These are phyloP conservation scores for Cenchrus americanus DNA, from an alignment of 176 grass and related monocot genomes.

Conservation along the genomic window DNA sequence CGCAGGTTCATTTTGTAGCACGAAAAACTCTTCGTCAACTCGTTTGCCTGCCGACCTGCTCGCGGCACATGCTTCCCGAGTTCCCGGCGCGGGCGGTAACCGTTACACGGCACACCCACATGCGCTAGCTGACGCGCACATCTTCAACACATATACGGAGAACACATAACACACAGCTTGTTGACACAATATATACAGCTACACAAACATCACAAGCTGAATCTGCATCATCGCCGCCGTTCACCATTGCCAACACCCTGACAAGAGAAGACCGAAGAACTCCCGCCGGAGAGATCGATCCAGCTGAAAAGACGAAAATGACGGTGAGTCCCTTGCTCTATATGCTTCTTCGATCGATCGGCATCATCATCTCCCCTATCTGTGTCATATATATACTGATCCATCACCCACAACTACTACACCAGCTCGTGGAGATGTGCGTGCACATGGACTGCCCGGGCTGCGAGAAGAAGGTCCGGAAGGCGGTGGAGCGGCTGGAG, in stretches of 20 bases:
- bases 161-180: not conserved
- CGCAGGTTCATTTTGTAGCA: not conserved
- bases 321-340: too few relatives aligned
- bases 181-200: not conserved
- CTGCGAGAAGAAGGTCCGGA: constrained; percentile 89
- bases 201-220: not conserved
- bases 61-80: constrained; percentile 31
- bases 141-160: constrained; percentile 19
- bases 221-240: not conserved
- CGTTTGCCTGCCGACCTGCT: not conserved
- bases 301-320: not conserved
- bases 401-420: not conserved
- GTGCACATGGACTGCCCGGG: constrained; percentile 94
- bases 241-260: not conserved
- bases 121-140: not conserved
- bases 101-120: constrained; percentile 28
- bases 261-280: not conserved
- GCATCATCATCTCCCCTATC: not conserved
- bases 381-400: not conserved
- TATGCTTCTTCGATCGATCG: not conserved
- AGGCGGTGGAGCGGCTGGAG: constrained; percentile 64
- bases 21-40: constrained; percentile 17
- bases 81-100: not conserved
- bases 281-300: not conserved
- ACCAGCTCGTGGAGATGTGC: constrained; percentile 82